Evolutionary conservation across 176 grass and related monocot species (phyloP).

Genomic region (Oryza meridionalis): DNA sequence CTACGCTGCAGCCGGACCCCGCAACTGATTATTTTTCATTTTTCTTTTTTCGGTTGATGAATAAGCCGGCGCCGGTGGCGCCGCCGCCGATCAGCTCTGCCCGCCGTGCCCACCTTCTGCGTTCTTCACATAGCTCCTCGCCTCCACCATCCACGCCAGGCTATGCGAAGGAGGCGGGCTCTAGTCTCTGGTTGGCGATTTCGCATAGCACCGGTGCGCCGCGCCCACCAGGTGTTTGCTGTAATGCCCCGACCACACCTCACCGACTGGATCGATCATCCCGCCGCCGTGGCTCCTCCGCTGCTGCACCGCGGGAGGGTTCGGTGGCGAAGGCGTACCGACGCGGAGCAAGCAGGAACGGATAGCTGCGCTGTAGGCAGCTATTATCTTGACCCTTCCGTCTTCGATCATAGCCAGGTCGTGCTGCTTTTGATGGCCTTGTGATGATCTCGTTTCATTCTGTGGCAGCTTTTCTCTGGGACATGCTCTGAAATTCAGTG

Average conservation of each 20-base stretch:
- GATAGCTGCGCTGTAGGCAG: background rate
- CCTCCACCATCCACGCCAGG: background rate
- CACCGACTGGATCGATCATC: background rate
- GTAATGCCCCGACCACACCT: slow-evolving; percentile 12
- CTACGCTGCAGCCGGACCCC: no score
- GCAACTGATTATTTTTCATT: background rate
- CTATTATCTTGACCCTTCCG: background rate
- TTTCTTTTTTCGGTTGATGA: background rate
- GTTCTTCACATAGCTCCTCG: background rate
- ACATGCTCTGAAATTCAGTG: background rate
- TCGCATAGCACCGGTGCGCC: background rate
- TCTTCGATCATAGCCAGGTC: background rate
- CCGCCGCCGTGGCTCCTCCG: background rate
- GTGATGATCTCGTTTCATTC: background rate
- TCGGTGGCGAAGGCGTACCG: background rate
- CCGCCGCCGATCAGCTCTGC: background rate
- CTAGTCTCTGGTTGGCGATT: background rate
- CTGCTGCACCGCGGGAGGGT: background rate
- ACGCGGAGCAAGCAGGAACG: background rate
- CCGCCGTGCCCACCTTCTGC: no score
- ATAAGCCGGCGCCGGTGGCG: background rate
- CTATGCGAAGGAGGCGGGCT: background rate
- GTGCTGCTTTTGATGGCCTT: background rate
- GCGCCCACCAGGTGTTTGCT: background rate
- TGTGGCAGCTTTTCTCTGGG: background rate